Evolutionary conservation across 192 early-diverging fungal species (phyloP), one percentile per base, ranked within the genome.

Genomic region (Chytriomyces sp.): DNA sequence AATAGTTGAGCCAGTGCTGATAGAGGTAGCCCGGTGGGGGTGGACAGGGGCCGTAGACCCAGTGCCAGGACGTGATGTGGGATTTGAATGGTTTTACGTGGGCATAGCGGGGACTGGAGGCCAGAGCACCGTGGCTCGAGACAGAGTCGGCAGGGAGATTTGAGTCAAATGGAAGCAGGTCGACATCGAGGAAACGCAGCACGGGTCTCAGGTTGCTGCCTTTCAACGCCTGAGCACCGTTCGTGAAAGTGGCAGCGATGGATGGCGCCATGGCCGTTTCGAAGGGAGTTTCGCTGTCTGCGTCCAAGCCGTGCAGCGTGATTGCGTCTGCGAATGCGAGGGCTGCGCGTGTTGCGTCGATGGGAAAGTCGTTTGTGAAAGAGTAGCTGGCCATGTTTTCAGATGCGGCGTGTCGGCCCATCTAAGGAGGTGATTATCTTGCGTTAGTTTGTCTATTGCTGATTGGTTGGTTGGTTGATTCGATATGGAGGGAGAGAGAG

Each of bases 1-100:
- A 66, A 67, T 82, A 66, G 44, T 61, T 69, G 50, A 78, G 76
- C 86, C 86, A 87, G 62, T 83, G 76, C 62, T 87, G 86, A 23
- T 68, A 62, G 16, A 81, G 65, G 64, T 84, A 83, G 23, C 72
- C 80, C 20, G 73, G 64, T 11, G 86, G 82, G 8, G 76, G 70
- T 7, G 86, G 83, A 49, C 74, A 84, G 26, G 86, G 86, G 5
- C 86, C 86, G 65, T 82, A 87, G 35, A 80, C 77, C 62, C 84
- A 82, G 77, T 86, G 81, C 45, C 74, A 59, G 10, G 79, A 70
- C 6, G 79, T 76, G 49, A 82, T 69, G 45, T 59, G 13, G 43
- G 72, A 50, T 75, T 68, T 63, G 45, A 75, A 71, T 26, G 50
- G 47, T 6, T 70, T 59, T 24, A 66, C 18, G 66, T 45, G 59